Base-by-base conservation (phyloP, 345 rosid genomes). In the Brassica napus region DNA sequence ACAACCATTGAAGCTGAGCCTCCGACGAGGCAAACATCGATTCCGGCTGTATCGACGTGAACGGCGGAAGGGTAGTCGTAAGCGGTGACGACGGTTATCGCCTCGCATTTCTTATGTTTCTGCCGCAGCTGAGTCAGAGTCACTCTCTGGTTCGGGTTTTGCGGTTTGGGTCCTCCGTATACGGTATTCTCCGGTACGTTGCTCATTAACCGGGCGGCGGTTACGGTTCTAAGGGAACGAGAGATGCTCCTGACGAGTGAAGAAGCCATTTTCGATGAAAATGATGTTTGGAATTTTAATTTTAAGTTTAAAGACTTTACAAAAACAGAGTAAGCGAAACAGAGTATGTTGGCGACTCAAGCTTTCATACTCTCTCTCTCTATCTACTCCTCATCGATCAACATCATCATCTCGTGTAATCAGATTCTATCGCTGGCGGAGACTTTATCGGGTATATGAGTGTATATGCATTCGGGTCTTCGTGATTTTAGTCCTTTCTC, bases 1-100 rank as follows among this genome's bases (percentile, higher is more conserved):
- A 95, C 93, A 26, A 93, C 99, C 98, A 95, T 95, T 60, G 98
- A 78, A 35, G 98, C 97, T 0, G 99, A 91, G 77, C 93, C 97
- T 5, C 99, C 99, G 6, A 93, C 97, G 24, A 95, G 80, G 76
- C 94, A 90, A 59, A 93, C 69, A 73, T 95, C 97, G 18, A 95
- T 88, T 32, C 93, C 98, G 4, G 98, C 94, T 60, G 83, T 79
- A 68, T 95, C 97, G 42, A 95, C 31, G 74, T 91, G 98, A 72
- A 90, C 98, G 0, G 92, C 94, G 0, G 97, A 88, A 5, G 97
- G 97, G 42, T 95, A 95, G 76, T 95, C 98, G 72, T 93, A 91
- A 49, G 88, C 97, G 57, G 99, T 89, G 78, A 93, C 93, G 9
- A 89, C 83, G 2, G 92, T 86, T 54, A 95, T 93, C 68, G 93